Conservation (phyloP, 169 alveolate species). For the Eimeria mitis region DNA sequence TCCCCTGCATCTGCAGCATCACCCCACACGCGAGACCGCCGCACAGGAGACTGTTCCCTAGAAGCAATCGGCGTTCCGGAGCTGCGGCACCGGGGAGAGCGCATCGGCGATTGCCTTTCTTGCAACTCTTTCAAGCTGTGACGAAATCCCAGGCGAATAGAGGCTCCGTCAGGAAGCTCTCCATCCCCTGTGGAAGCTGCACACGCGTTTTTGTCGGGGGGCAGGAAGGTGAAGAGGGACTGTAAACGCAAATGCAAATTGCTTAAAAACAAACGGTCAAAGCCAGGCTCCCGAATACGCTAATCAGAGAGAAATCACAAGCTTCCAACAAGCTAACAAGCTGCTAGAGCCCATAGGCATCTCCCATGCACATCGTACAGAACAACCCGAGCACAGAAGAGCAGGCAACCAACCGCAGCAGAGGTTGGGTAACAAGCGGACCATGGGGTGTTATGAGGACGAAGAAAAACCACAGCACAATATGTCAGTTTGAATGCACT, state of each 20-base stretch:
- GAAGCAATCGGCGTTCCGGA: constrained; percentile 37
- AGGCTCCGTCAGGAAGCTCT: constrained; percentile 46
- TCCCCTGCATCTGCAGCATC: constrained; percentile 10
- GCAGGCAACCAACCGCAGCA: neutral
- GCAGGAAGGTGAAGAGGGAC: constrained; percentile 73
- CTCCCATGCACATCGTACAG: neutral
- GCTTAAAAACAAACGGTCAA: neutral
- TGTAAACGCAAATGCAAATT: neutral
- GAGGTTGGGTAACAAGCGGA: neutral
- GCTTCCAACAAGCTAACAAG: neutral
- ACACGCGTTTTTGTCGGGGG: constrained; percentile 21
- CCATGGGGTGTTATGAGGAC: neutral
- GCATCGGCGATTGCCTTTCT: constrained; percentile 69
- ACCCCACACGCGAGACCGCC: constrained; percentile 12
- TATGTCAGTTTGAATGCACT: neutral
- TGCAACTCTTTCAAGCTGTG: constrained; percentile 71
- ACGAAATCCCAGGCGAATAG: constrained; percentile 64
- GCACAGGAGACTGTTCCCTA: constrained; percentile 46
- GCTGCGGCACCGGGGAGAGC: constrained; percentile 41
- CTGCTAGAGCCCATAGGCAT: neutral
- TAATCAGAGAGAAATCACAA: neutral
- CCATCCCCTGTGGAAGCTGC: constrained; percentile 26
- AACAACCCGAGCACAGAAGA: neutral
- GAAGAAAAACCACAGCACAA: neutral
- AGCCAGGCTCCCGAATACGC: neutral